Base-by-base conservation (phyloP, 768 basidiomycete genomes). In the Rhizopogon rudus region DNA sequence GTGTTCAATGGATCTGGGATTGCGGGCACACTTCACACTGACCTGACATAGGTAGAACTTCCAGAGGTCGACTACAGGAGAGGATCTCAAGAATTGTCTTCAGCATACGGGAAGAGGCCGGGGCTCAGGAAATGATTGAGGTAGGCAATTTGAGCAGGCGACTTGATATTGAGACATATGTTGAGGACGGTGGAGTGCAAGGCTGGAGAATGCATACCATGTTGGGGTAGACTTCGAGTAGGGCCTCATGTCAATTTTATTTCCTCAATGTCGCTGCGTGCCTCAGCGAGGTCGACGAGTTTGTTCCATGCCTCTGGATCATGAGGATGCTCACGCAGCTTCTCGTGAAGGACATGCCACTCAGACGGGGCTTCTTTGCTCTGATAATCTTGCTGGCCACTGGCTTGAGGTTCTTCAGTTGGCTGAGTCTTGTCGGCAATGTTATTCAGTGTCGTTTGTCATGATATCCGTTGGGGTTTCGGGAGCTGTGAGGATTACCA, bases 31-130 rank as follows among this genome's bases (percentile, higher is more conserved):
- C 51, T 52, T 45, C 16, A 42, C 57, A 81, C 86, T 63, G 72
- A 89, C 80, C 96, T 83, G 65, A 99, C 92, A 71, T 97, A 98
- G 44, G 86, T 99, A 99, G 65, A 90, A 92, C 66, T 84, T 88
- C 90, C 93, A 96, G 2, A 98, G 77, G 57, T 92, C 89, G 59
- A 95, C 93, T 52, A 87, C 87, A 6, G 93, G 90, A 0, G 93
- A 93, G 16, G 83, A 81, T 65, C 83, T 84, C 54, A 98, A 73
- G 66, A 92, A 98, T 52, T 84, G 81, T 64, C 80, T 73, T 96
- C 93, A 17, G 91, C 93, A 62, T 84, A 82, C 55, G 79, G 77
- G 70, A 88, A 90, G 20, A 84, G 79, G 20, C 80, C 71, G 43
- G 81, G 79, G 68, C 82, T 75, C 71, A 90, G 65, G 64, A 86